A percentile compares a stretch with the other conserved stretches of the same genome.
phyloP scores from a whole-genome alignment of 139 green algal genomes.

The Chlamydomonas incerta region DNA sequence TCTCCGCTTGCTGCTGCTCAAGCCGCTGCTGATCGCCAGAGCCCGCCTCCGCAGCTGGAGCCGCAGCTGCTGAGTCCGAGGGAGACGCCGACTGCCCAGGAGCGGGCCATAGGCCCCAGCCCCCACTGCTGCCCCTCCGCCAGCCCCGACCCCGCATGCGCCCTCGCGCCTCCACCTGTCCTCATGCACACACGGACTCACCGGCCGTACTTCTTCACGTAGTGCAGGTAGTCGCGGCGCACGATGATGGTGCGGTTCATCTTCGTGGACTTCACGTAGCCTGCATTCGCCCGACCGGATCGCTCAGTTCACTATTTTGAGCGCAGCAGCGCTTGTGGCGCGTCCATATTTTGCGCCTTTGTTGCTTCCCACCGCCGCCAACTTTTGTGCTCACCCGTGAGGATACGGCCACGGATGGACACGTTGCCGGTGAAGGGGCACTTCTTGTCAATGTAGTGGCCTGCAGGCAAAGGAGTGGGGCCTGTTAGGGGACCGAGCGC shows the following conservation, averaged over 20 bases:
- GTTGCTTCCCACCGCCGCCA: not conserved
- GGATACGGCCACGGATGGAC: conserved; percentile 97
- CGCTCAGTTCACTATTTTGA: no score
- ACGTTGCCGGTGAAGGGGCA: conserved; percentile 99
- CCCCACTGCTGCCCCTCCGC: no score
- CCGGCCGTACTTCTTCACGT: conserved; percentile 97
- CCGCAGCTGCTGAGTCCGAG: no score
- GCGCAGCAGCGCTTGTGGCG: no score
- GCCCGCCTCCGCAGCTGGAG: no score
- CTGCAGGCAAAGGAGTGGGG: conserved; percentile 59
- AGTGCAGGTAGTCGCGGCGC: conserved; percentile 98
- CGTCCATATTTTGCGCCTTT: no score
- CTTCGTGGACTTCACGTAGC: conserved; percentile 95
- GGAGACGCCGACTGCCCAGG: no score
- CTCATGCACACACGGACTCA: conserved; percentile 23
- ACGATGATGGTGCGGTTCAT: conserved; percentile 98
- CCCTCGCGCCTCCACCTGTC: no score
- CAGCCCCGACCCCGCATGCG: no score
- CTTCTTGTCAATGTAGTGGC: conserved; percentile 99
- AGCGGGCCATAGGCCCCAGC: no score
- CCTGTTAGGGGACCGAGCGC: not conserved
- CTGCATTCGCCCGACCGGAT: conserved; percentile 37
- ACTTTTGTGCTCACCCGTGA: conserved; percentile 73
- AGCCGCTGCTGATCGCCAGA: no score
- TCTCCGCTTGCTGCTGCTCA: no score